A percentile compares a stretch with the other conserved stretches of the same genome.
These are phyloP conservation scores for Ceratobasidium papillatum DNA, from an alignment of 1,284 basidiomycete genomes.

Conservation along the genomic window DNA sequence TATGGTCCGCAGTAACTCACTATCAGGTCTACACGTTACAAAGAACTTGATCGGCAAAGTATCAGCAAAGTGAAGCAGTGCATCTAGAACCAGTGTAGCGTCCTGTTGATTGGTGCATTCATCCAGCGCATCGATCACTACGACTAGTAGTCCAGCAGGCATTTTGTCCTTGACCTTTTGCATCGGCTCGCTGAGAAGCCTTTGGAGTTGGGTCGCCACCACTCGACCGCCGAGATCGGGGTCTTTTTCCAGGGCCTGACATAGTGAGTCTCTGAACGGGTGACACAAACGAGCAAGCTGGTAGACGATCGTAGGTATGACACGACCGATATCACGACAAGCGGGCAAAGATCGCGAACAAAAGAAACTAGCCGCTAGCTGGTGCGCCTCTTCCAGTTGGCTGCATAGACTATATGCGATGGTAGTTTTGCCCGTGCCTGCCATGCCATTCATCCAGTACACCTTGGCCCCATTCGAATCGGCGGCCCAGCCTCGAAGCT, in stretches of 20 bases:
- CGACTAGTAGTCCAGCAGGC: neutral
- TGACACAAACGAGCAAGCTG: conserved; percentile 17
- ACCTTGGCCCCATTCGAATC: neutral
- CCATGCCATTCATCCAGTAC: too few relatives aligned
- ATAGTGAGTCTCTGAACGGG: neutral
- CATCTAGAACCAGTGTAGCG: neutral
- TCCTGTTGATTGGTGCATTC: neutral
- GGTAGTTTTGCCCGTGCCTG: conserved; percentile 23
- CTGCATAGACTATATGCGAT: conserved; percentile 22
- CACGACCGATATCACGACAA: neutral
- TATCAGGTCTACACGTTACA: conserved; percentile 17
- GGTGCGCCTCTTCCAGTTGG: neutral
- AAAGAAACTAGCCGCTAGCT: conserved; percentile 23
- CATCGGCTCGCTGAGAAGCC: neutral
- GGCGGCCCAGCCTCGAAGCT: neutral
- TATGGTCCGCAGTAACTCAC: neutral
- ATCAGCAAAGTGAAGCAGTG: neutral
- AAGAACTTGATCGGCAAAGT: conserved; percentile 26
- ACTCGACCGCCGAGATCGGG: neutral
- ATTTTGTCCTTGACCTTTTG: neutral
- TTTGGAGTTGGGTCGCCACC: conserved; percentile 11
- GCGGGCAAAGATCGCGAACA: conserved; percentile 2
- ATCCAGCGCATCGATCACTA: conserved; percentile 34
- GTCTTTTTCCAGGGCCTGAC: neutral
- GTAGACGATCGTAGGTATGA: conserved; percentile 16